A percentile compares a stretch with the other conserved stretches of the same genome.
These are phyloP conservation scores for Beauveria scarabaeidicola DNA, from an alignment of 2,329 filamentous ascomycete species.

Conservation along the genomic window DNA sequence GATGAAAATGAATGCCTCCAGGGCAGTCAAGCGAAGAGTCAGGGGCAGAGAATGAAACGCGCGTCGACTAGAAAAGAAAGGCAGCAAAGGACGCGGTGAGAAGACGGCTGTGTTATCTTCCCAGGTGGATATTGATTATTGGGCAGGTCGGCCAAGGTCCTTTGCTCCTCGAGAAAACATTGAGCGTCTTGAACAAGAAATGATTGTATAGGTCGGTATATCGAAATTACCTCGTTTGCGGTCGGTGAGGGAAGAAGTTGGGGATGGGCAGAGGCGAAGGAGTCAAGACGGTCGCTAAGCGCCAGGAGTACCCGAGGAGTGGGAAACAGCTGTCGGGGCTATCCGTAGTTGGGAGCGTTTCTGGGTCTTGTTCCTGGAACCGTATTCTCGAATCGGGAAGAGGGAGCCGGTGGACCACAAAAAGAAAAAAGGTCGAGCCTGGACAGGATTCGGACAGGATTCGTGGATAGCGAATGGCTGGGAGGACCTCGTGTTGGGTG, in stretches of 20 bases:
- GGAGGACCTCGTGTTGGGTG: constrained; percentile 3
- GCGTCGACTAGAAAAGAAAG: constrained; percentile 5
- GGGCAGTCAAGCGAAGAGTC: constrained; percentile 8
- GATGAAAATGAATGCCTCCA: background rate
- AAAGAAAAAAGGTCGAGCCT: background rate
- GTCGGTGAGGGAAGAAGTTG: constrained; percentile 11
- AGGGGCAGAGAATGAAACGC: background rate
- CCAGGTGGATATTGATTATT: background rate
- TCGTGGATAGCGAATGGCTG: constrained; percentile 7
- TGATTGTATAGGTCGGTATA: constrained; percentile 1
- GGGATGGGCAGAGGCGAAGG: constrained; percentile 15
- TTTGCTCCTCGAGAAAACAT: constrained; percentile 6
- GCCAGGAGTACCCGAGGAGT: background rate
- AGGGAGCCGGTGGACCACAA: background rate
- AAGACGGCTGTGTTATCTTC: background rate
- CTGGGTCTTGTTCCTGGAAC: background rate
- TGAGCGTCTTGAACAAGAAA: background rate
- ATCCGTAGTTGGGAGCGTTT: background rate
- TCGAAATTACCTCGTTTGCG: background rate
- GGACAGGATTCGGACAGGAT: background rate
- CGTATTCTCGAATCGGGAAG: background rate
- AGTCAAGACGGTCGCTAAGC: background rate
- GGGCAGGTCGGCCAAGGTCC: background rate
- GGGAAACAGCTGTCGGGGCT: background rate
- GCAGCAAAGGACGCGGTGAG: constrained; percentile 2